phyloP scores from a whole-genome alignment of 2,329 filamentous ascomycete genomes.

The Anthostomella pinea region DNA sequence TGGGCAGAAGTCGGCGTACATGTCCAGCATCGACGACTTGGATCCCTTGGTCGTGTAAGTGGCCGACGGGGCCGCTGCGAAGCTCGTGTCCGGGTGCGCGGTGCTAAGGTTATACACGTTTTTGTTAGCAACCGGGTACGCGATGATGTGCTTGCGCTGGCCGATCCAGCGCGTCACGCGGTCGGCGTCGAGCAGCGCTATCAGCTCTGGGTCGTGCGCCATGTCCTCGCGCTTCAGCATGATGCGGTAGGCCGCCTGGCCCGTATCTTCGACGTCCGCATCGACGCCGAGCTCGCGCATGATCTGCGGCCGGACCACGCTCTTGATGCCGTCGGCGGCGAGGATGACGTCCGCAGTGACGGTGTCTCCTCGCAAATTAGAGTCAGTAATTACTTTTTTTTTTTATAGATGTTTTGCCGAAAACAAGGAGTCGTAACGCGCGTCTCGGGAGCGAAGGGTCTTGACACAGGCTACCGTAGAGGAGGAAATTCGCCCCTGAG shows the following conservation, averaged over 20 bases:
- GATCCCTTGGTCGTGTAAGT: slow-evolving; percentile 63
- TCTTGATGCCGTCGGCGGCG: slow-evolving; percentile 57
- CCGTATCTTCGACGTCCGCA: slow-evolving; percentile 63
- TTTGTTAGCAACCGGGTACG: slow-evolving; percentile 69
- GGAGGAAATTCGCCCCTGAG: too few relatives aligned
- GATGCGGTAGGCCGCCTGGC: slow-evolving; percentile 76
- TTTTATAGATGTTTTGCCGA: too few relatives aligned
- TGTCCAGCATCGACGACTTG: slow-evolving; percentile 59
- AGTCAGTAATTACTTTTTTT: too few relatives aligned
- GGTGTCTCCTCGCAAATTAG: too few relatives aligned
- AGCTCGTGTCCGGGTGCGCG: slow-evolving; percentile 59
- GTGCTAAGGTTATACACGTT: slow-evolving; percentile 64
- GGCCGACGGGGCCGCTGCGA: slow-evolving; percentile 53
- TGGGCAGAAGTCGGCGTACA: slow-evolving; percentile 60
- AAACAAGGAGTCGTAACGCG: too few relatives aligned
- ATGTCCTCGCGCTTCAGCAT: slow-evolving; percentile 69
- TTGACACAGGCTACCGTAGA: too few relatives aligned
- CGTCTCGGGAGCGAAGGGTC: too few relatives aligned
- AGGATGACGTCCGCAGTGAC: slow-evolving; percentile 54
- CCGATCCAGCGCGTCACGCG: slow-evolving; percentile 74
- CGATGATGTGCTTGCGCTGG: slow-evolving; percentile 71
- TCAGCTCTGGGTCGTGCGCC: slow-evolving; percentile 62
- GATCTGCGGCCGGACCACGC: slow-evolving; percentile 48
- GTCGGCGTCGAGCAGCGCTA: slow-evolving; percentile 64
- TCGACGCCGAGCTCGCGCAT: slow-evolving; percentile 49